Evolutionary conservation across 1,284 basidiomycete species (phyloP).

Genomic region (Ceratobasidium sp.): DNA sequence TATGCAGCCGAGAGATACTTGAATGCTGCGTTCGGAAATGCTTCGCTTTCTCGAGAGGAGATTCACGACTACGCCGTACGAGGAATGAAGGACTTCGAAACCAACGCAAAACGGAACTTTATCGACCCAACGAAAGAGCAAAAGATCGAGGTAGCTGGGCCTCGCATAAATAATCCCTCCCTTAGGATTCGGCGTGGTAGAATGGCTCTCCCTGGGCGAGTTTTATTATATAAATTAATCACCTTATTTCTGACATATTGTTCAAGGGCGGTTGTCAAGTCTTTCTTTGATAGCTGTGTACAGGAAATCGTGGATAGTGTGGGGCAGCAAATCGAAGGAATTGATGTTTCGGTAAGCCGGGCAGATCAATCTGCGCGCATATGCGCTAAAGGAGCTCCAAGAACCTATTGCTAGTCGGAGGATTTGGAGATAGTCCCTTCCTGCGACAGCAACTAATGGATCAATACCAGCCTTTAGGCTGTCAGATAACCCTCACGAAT

Average conservation of each 20-base stretch:
- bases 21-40: neutral
- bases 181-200: slow-evolving; percentile 13
- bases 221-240: neutral
- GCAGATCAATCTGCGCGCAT: neutral
- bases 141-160: neutral
- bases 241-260: neutral
- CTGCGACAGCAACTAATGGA: slow-evolving; percentile 30
- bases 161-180: slow-evolving; percentile 11
- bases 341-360: slow-evolving; percentile 8
- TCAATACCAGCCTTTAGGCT: slow-evolving; percentile 2
- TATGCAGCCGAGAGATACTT: slow-evolving; percentile 10
- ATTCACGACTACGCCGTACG: slow-evolving; percentile 2
- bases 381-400: neutral
- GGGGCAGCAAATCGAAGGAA: slow-evolving; percentile 7
- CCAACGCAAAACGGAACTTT: slow-evolving; percentile 6
- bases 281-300: slow-evolving; percentile 27
- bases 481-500: slow-evolving; percentile 35
- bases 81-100: slow-evolving; percentile 32
- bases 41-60: neutral
- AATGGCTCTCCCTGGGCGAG: neutral
- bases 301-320: slow-evolving; percentile 9
- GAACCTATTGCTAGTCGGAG: slow-evolving; percentile 39
- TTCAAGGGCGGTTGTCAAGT: slow-evolving; percentile 11
- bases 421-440: slow-evolving; percentile 39
- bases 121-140: neutral